Evolutionary conservation across 2,329 filamentous ascomycete species (phyloP).

Genomic region (Colletotrichum orchidophilum): DNA sequence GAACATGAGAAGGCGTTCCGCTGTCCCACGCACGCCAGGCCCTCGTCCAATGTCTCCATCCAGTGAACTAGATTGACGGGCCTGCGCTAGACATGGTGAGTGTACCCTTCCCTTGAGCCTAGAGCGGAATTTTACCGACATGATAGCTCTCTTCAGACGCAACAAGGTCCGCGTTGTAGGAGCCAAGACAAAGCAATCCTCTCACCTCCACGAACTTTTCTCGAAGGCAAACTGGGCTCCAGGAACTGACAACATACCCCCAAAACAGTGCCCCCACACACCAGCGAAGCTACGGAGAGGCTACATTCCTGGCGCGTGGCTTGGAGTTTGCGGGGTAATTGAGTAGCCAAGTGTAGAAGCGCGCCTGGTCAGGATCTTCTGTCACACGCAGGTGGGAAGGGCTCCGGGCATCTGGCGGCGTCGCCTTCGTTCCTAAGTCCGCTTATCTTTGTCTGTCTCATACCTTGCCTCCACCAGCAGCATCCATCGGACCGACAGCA

Average conservation of each 20-base stretch:
- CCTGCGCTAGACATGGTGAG: too few species aligned
- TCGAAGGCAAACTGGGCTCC: background rate
- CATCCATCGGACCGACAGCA: background rate
- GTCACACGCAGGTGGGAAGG: background rate
- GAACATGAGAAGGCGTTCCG: too few species aligned
- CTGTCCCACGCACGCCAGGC: too few species aligned
- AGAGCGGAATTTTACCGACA: background rate
- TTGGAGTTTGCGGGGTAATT: slow-evolving; percentile 1
- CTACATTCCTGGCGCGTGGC: background rate
- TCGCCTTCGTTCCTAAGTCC: background rate
- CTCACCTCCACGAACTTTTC: background rate
- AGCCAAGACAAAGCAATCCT: background rate
- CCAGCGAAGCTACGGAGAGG: background rate
- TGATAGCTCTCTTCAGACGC: background rate
- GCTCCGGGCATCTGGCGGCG: background rate
- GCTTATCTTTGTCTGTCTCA: background rate
- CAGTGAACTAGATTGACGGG: too few species aligned
- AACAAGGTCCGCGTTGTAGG: background rate
- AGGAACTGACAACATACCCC: background rate
- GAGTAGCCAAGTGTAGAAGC: background rate
- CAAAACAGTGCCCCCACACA: background rate
- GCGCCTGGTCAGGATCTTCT: background rate
- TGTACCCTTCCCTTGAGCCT: too few species aligned
- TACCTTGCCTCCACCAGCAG: background rate
- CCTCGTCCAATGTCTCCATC: background rate